These are phyloP conservation scores for Byssochlamys sp. DNA, from an alignment of 2,329 filamentous ascomycete genomes.

Conservation along the genomic window DNA sequence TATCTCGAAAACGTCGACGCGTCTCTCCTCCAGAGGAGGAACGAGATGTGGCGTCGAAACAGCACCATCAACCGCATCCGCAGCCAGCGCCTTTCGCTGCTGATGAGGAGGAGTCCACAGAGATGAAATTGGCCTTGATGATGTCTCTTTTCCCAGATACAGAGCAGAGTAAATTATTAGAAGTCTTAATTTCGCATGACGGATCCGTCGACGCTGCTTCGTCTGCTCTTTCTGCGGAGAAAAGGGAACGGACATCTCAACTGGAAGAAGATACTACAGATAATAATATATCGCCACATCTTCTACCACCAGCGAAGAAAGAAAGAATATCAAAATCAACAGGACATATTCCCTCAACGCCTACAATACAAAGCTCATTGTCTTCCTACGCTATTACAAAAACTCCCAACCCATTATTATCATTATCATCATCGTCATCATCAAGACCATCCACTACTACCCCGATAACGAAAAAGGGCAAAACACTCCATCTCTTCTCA, in stretches of 20 bases:
- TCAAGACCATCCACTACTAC: conserved; percentile 20
- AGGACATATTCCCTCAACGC: conserved; percentile 44
- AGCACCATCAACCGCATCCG: not conserved
- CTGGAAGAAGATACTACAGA: not conserved
- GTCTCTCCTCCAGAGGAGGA: conserved; percentile 7
- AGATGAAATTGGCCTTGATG: conserved; percentile 76
- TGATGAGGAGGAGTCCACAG: conserved; percentile 73
- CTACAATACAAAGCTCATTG: conserved; percentile 57
- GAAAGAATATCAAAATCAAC: conserved; percentile 21
- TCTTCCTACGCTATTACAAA: conserved; percentile 36
- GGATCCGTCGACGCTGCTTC: conserved; percentile 64
- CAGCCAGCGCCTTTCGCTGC: conserved; percentile 6
- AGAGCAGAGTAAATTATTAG: conserved; percentile 60
- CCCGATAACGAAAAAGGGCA: conserved; percentile 61
- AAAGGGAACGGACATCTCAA: not conserved
- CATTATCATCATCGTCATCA: no score
- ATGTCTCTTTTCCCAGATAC: conserved; percentile 62
- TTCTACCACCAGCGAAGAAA: not conserved
- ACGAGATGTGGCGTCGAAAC: not conserved
- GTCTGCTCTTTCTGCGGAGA: conserved; percentile 38
- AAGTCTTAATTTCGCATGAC: conserved; percentile 65
- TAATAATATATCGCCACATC: not conserved
- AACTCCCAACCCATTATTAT: conserved; percentile 27
- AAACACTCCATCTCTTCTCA: conserved; percentile 73
- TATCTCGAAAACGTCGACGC: conserved; percentile 28